A percentile compares a stretch with the other conserved stretches of the same genome.
Conservation (phyloP, 1,284 basidiomycete genomes). For the Rhodotorula sp. region DNA sequence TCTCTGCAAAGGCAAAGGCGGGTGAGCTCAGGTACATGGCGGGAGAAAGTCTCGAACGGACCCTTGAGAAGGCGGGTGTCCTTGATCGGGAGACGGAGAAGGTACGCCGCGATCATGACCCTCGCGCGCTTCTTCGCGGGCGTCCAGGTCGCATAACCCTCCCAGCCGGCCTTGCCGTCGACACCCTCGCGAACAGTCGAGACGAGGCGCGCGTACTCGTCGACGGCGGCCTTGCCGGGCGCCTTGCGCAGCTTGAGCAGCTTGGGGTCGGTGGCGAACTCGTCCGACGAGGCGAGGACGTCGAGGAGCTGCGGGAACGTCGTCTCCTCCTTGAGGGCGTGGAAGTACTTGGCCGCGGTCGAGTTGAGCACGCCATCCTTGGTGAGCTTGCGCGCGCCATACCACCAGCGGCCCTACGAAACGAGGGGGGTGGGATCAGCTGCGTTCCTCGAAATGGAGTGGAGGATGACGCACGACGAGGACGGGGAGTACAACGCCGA, state of each 20-base stretch:
- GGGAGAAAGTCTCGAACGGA: slow-evolving; percentile 51
- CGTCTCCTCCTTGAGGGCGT: slow-evolving; percentile 76
- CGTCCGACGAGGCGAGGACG: slow-evolving; percentile 71
- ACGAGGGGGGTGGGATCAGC: not conserved
- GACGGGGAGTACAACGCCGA: slow-evolving; percentile 82
- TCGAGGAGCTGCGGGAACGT: slow-evolving; percentile 72
- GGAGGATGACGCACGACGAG: slow-evolving; percentile 65
- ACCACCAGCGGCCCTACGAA: slow-evolving; percentile 89
- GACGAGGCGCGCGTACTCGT: slow-evolving; percentile 39
- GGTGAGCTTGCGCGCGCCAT: slow-evolving; percentile 83
- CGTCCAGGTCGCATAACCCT: slow-evolving; percentile 34
- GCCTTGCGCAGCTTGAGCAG: slow-evolving; percentile 36
- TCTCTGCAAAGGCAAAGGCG: slow-evolving; percentile 32
- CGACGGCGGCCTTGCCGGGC: slow-evolving; percentile 29
- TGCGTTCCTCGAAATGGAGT: too few relatives aligned
- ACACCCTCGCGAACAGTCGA: slow-evolving; percentile 38
- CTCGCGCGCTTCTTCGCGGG: slow-evolving; percentile 59
- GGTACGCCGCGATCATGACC: slow-evolving; percentile 80
- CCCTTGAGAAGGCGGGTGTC: slow-evolving; percentile 65
- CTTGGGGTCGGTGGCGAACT: slow-evolving; percentile 58
- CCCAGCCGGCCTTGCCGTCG: slow-evolving; percentile 50
- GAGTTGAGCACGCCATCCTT: slow-evolving; percentile 86
- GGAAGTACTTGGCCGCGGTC: slow-evolving; percentile 89
- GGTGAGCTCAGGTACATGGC: not conserved
- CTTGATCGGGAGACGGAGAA: slow-evolving; percentile 71